phyloP scores from a whole-genome alignment of 148 eudicot genomes.

The Suaeda aralocaspica region DNA sequence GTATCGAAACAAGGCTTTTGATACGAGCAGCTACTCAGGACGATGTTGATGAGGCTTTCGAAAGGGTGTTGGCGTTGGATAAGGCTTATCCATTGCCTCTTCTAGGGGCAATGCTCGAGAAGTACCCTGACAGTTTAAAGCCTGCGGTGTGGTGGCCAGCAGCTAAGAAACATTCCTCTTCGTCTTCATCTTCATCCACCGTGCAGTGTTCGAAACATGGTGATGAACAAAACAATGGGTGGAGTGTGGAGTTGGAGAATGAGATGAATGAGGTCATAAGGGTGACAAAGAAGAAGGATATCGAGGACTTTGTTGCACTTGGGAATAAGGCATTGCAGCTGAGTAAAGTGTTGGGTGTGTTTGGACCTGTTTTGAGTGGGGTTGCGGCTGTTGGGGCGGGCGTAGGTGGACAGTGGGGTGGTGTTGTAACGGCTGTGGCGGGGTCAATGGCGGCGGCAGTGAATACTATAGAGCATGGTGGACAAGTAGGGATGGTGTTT shows the following conservation, averaged over 20 bases:
- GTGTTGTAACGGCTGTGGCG: conserved; percentile 34
- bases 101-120: conserved; percentile 60
- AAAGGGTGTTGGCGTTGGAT: conserved; percentile 47
- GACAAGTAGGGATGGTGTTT: conserved; percentile 80
- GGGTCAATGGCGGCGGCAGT: conserved; percentile 36
- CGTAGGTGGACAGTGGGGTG: conserved; percentile 35
- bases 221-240: conserved; percentile 30
- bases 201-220: background rate
- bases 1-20: conserved; percentile 27
- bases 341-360: conserved; percentile 45
- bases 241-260: conserved; percentile 47
- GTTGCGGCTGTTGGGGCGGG: conserved; percentile 53
- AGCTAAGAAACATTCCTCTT: background rate
- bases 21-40: conserved; percentile 10
- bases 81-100: conserved; percentile 64
- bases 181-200: background rate
- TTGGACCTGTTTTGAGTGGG: conserved; percentile 50
- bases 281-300: conserved; percentile 40
- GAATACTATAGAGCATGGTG: conserved; percentile 65
- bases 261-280: conserved; percentile 45
- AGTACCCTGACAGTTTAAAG: conserved; percentile 42
- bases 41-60: conserved; percentile 42
- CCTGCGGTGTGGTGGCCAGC: conserved; percentile 61
- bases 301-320: conserved; percentile 50
- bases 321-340: conserved; percentile 56